Evolutionary conservation across 805 yeast genomes (phyloP), one percentile per base, ranked within the genome.

Genomic region (Candida dajiaensis): DNA sequence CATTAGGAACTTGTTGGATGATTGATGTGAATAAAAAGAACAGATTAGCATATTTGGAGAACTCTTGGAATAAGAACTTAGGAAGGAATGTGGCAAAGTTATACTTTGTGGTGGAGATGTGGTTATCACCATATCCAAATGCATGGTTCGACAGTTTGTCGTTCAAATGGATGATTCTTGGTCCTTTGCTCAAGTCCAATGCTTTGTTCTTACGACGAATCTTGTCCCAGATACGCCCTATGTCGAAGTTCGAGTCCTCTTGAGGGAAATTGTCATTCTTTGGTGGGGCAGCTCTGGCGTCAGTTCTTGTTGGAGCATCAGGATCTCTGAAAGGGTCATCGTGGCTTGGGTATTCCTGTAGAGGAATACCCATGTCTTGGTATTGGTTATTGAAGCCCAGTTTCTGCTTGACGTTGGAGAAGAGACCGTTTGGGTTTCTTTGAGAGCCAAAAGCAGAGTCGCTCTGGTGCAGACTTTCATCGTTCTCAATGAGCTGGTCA

Each of bases 1-100:
- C 98, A 52, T 83, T 78, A 4, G 99, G 99, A 12, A 94, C 98
- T 65, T 94, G 99, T 69, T 94, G 99, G 56, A 94, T 92, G 35
- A 79, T 74, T 2, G 97, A 85, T 0, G 99, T 94, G 69, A 88
- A 87, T 44, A 94, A 70, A 65, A 94, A 94, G 68, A 94, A 94
- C 64, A 94, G 71, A 62, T 94, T 94, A 11, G 99, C 97, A 63
- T 94, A 95, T 66, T 92, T 94, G 51, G 97, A 87, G 67, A 94
- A 95, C 67, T 94, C 99, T 70, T 94, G 99, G 58, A 89, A 89
- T 52, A 94, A 68, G 62, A 94, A 94, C 66, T 95, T 95, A 20
- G 99, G 99, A 42, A 94, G 53, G 58, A 94, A 94, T 0, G 99
- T 95, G 21, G 94, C 95, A 49, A 81, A 67, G 63, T 94, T 95